Conservation (phyloP, 768 basidiomycete species). For the Holtermannia corniformis region DNA sequence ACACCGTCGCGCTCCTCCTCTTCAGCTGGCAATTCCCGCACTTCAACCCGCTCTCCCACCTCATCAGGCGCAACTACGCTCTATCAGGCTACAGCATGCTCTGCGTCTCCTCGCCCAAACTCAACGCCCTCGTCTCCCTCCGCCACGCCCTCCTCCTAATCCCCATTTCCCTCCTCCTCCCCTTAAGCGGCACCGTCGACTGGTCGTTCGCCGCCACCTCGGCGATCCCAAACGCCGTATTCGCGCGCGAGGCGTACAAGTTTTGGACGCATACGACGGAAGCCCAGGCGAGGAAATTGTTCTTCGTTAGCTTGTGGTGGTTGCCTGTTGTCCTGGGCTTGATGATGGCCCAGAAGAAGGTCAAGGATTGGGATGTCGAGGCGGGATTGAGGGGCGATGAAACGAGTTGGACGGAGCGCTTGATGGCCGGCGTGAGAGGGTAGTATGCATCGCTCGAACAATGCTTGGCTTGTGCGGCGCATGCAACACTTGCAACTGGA, state of each 20-base stretch:
- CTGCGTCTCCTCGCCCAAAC: slow-evolving; percentile 61
- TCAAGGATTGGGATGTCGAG: slow-evolving; percentile 21
- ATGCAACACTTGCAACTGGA: too few relatives aligned
- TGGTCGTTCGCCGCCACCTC: slow-evolving; percentile 76
- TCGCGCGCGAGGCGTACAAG: slow-evolving; percentile 57
- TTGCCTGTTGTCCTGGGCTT: slow-evolving; percentile 77
- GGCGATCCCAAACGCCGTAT: slow-evolving; percentile 63
- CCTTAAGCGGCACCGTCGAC: slow-evolving; percentile 85
- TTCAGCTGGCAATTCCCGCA: slow-evolving; percentile 99
- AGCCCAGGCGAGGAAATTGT: slow-evolving; percentile 58
- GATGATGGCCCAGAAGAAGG: slow-evolving; percentile 92
- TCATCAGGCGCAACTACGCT: slow-evolving; percentile 79
- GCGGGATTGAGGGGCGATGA: slow-evolving; percentile 3
- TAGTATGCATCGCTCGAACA: too few relatives aligned
- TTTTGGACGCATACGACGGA: slow-evolving; percentile 59
- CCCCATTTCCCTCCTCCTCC: slow-evolving; percentile 70
- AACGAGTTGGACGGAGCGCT: neutral
- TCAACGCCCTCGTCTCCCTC: slow-evolving; percentile 76
- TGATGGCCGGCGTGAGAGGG: neutral
- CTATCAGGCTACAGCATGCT: slow-evolving; percentile 92
- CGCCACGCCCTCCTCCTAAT: slow-evolving; percentile 62
- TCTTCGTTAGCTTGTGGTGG: slow-evolving; percentile 79
- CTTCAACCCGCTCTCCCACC: slow-evolving; percentile 84
- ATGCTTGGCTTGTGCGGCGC: too few relatives aligned
- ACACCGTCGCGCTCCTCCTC: slow-evolving; percentile 70